Conservation (phyloP, 305 asterid species). For the Fraxinus sp. region DNA sequence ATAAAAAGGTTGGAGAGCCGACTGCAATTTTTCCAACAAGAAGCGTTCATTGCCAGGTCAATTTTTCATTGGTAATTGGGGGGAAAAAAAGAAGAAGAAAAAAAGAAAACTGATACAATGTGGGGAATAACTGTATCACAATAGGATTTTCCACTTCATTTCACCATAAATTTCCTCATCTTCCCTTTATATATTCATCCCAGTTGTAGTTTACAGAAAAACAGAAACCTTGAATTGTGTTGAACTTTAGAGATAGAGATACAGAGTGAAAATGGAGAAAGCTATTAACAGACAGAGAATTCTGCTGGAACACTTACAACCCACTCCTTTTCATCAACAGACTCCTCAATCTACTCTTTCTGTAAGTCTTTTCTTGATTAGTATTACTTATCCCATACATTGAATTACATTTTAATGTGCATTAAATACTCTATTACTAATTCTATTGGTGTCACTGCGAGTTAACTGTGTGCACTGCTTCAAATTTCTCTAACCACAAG, state of each 20-base stretch:
- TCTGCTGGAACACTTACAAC: constrained; percentile 64
- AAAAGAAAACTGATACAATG: no score
- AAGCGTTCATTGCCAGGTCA: neutral
- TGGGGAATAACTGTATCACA: no score
- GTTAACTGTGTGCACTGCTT: neutral
- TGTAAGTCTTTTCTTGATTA: constrained; percentile 35
- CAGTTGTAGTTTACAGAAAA: neutral
- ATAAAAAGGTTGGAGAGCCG: neutral
- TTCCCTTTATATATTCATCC: neutral
- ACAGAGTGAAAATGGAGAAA: constrained; percentile 58
- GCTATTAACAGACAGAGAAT: constrained; percentile 67
- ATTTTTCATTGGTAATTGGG: no score
- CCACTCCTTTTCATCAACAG: constrained; percentile 39
- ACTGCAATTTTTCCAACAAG: neutral
- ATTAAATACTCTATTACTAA: neutral
- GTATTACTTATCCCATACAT: neutral
- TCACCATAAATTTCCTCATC: neutral
- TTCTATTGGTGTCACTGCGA: neutral
- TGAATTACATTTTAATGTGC: neutral
- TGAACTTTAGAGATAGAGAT: neutral
- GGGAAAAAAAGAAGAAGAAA: no score
- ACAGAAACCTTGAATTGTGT: neutral
- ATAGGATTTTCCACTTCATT: neutral
- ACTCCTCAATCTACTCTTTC: constrained; percentile 44
- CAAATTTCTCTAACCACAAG: neutral